Evolutionary conservation across 768 basidiomycete species (phyloP).

Genomic region (Pleurotus giganteus): DNA sequence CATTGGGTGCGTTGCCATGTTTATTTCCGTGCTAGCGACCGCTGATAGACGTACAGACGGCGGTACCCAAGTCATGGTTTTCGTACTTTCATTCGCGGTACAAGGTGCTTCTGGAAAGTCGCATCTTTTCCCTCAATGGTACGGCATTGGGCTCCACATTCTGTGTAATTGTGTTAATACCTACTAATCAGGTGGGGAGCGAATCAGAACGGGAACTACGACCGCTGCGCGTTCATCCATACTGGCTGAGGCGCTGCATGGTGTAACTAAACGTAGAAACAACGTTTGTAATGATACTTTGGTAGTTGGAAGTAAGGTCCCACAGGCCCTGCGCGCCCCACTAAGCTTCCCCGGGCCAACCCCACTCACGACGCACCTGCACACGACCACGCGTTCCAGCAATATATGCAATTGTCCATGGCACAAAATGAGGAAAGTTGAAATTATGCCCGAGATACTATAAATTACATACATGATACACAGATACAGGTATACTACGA

Average conservation of each 20-base stretch:
- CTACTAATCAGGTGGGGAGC: conserved; percentile 44
- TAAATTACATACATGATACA: too few relatives aligned
- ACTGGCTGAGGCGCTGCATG: conserved; percentile 13
- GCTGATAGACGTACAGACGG: background rate
- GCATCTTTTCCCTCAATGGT: conserved; percentile 52
- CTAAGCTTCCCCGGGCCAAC: too few relatives aligned
- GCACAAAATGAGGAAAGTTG: too few relatives aligned
- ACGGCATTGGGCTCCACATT: background rate
- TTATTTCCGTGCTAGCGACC: background rate
- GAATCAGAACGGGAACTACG: conserved; percentile 45
- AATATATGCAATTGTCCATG: too few relatives aligned
- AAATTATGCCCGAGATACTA: too few relatives aligned
- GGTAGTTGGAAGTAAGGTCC: too few relatives aligned
- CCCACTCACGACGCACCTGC: too few relatives aligned
- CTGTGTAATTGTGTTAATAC: background rate
- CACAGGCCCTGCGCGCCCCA: too few relatives aligned
- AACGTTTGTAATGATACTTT: too few relatives aligned
- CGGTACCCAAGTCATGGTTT: conserved; percentile 49
- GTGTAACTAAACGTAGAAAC: background rate
- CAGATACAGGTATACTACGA: too few relatives aligned
- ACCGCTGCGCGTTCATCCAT: conserved; percentile 30
- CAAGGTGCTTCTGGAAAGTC: conserved; percentile 48
- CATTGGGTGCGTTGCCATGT: conserved; percentile 22
- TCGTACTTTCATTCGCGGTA: conserved; percentile 49
- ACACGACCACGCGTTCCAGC: too few relatives aligned